Conservation (phyloP, 768 basidiomycete species). For the Hysterangium stoloniferum region DNA sequence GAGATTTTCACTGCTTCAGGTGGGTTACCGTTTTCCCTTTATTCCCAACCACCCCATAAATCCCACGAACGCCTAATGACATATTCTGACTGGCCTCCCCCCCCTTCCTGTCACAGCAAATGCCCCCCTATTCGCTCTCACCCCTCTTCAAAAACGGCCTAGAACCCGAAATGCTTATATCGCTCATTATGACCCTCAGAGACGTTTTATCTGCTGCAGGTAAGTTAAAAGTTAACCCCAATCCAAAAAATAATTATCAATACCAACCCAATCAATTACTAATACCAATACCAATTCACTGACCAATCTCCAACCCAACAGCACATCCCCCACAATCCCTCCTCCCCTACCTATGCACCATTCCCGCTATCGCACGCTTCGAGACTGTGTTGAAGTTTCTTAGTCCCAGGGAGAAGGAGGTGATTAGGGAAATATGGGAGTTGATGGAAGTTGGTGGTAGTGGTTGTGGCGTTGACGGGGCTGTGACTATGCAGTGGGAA, state of each 20-base stretch:
- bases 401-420: slow-evolving; percentile 42
- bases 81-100: too few species aligned
- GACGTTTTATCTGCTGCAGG: background rate
- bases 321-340: background rate
- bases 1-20: slow-evolving; percentile 53
- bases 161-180: slow-evolving; percentile 54
- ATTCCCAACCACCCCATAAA: background rate
- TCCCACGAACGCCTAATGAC: too few species aligned
- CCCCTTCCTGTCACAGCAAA: slow-evolving; percentile 31
- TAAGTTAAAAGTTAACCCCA: too few species aligned
- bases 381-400: slow-evolving; percentile 57
- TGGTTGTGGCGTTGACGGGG: too few species aligned
- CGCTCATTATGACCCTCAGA: slow-evolving; percentile 46
- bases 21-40: slow-evolving; percentile 25
- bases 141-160: slow-evolving; percentile 61
- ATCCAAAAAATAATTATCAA: too few species aligned
- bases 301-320: too few species aligned
- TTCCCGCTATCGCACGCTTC: slow-evolving; percentile 54
- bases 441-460: too few species aligned
- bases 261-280: slow-evolving; percentile 14
- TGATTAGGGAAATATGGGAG: slow-evolving; percentile 2
- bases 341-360: slow-evolving; percentile 43
- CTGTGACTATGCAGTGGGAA: too few species aligned
- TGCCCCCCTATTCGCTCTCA: slow-evolving; percentile 50
- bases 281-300: too few species aligned